Evolutionary conservation across 116 monocot species (phyloP), one percentile per base, ranked within the genome.

Genomic region (Phalaenopsis hybrid): DNA sequence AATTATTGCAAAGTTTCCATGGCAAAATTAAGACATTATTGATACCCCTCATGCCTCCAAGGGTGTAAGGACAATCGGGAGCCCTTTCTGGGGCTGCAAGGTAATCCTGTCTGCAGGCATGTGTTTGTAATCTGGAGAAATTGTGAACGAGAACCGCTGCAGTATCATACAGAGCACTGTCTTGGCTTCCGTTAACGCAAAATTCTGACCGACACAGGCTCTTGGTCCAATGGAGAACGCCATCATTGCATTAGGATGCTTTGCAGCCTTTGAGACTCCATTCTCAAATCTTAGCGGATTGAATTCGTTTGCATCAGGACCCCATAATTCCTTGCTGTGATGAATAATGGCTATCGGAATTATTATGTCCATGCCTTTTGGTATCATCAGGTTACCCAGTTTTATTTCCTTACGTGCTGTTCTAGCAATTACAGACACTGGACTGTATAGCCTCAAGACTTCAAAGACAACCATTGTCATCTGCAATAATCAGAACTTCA

Each of bases 101-200:
- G 90, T 90, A 12, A 88, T 21, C 77, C 79, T 37, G 20, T 80
- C 50, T 1, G 52, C 31, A 0, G 92, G 94, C 15, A 81, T 85
- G 75, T 94, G 94, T 33, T 79, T 89, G 77, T 94, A 94, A 0
- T 73, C 58, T 0, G 81, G 18, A 6, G 94, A 92, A 4, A 94
- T 57, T 1, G 80, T 41, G 79, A 92, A 89, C 4, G 89, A 87
- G 84, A 92, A 92, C 82, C 82, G 86, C 81, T 91, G 90, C 16
- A 94, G 87, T 55, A 92, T 89, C 87, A 90, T 86, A 34, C 87
- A 85, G 1, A 92, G 72, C 6, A 85, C 90, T 0, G 76, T 75
- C 87, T 89, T 94, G 0, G 90, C 92, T 75, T 94, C 94, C 43
- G 90, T 10, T 87, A 94, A 85, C 1, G 92, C 94, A 58, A 94